phyloP scores from a whole-genome alignment of 805 yeast species.

The Saturnispora dispora region DNA sequence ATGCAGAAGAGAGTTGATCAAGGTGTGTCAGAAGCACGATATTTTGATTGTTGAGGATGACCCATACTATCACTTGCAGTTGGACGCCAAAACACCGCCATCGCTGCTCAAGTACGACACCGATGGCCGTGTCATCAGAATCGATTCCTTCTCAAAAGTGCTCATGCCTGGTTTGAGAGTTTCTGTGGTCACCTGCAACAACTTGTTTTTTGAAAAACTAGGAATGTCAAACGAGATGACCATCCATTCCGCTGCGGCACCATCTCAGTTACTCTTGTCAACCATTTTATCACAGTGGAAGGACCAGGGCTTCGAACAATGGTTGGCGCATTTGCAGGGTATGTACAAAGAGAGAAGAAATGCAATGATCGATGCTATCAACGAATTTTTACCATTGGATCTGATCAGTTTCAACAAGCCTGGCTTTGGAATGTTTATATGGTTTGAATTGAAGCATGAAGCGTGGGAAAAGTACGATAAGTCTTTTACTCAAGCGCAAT shows the following conservation, averaged over 20 bases:
- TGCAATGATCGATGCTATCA: conserved; percentile 43
- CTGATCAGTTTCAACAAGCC: conserved; percentile 35
- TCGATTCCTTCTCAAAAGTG: conserved; percentile 73
- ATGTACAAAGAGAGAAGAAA: conserved; percentile 61
- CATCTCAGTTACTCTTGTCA: conserved; percentile 52
- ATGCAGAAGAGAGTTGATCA: conserved; percentile 50
- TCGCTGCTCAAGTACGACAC: conserved; percentile 61
- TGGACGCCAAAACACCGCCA: conserved; percentile 40
- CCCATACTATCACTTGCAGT: conserved; percentile 72
- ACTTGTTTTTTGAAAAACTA: conserved; percentile 40
- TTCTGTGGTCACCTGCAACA: conserved; percentile 68
- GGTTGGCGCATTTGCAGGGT: conserved; percentile 55
- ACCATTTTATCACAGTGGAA: conserved; percentile 56
- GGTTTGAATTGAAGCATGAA: conserved; percentile 34
- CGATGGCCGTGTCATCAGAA: conserved; percentile 69
- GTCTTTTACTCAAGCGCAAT: conserved; percentile 25
- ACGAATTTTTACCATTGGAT: conserved; percentile 37
- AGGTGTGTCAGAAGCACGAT: conserved; percentile 57
- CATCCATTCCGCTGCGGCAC: conserved; percentile 68
- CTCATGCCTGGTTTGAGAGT: conserved; percentile 70
- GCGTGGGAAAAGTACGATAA: conserved; percentile 31
- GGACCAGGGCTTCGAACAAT: conserved; percentile 52
- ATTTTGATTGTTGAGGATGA: conserved; percentile 73
- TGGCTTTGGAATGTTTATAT: conserved; percentile 37
- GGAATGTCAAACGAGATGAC: conserved; percentile 57